Conservation (phyloP, 805 yeast genomes). For the Komagataella ulmi region DNA sequence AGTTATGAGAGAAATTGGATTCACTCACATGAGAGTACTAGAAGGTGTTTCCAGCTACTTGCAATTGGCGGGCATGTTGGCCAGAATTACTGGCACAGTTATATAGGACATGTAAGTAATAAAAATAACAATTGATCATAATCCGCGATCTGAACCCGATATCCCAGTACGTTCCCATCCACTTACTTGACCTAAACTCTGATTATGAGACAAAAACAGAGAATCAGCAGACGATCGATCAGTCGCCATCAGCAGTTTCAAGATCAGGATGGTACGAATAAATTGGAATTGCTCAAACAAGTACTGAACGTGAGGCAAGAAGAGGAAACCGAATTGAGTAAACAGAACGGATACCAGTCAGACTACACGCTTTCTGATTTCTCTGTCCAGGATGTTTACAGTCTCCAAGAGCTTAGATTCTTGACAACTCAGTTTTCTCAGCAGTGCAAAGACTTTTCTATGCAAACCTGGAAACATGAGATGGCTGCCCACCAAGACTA, state of each 20-base stretch:
- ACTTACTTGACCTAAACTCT: not conserved
- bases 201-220: slow-evolving; percentile 1
- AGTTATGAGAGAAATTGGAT: slow-evolving; percentile 76
- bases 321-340: not conserved
- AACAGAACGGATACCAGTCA: not conserved
- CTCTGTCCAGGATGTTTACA: slow-evolving; percentile 2
- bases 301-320: not conserved
- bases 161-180: not conserved
- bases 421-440: slow-evolving; percentile 8
- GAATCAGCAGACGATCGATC: slow-evolving; percentile 7
- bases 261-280: not conserved
- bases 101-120: not conserved
- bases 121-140: not conserved
- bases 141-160: not conserved
- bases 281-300: not conserved
- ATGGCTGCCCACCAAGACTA: slow-evolving; percentile 12
- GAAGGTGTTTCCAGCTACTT: slow-evolving; percentile 88
- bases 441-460: slow-evolving; percentile 2
- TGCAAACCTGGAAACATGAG: slow-evolving; percentile 4
- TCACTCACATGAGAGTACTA: slow-evolving; percentile 79
- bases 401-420: slow-evolving; percentile 12
- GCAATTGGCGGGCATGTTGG: slow-evolving; percentile 74
- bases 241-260: slow-evolving; percentile 4
- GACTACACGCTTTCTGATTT: not conserved
- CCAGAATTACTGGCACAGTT: slow-evolving; percentile 25